Conservation (phyloP, 352 stramenopile genomes). For the Globisporangium yorkense region DNA sequence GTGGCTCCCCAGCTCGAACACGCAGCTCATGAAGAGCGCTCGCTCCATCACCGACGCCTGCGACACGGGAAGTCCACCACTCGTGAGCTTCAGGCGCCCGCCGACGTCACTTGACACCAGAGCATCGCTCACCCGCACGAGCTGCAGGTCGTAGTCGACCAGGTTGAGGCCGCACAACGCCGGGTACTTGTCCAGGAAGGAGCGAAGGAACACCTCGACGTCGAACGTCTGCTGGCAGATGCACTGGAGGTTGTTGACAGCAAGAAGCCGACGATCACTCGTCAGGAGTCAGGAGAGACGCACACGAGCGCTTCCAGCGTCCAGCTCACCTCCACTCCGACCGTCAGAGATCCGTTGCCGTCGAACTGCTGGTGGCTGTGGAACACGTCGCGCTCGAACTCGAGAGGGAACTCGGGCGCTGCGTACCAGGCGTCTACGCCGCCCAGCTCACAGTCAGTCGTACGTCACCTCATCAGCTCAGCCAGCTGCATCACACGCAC, state of each 20-base stretch:
- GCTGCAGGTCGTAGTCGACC: slow-evolving; percentile 55
- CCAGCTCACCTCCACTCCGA: slow-evolving; percentile 16
- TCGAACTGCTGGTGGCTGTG: neutral
- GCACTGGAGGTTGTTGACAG: slow-evolving; percentile 18
- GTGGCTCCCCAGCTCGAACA: slow-evolving; percentile 27
- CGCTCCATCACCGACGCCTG: slow-evolving; percentile 25
- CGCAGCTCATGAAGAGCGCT: slow-evolving; percentile 41
- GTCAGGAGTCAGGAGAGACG: too few relatives aligned
- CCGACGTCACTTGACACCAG: too few relatives aligned
- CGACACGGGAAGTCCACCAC: neutral
- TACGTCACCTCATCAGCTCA: too few relatives aligned
- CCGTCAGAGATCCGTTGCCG: neutral
- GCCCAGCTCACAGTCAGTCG: too few relatives aligned
- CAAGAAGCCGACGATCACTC: neutral
- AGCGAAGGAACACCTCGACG: slow-evolving; percentile 44
- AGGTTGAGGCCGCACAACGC: slow-evolving; percentile 33
- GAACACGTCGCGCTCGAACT: slow-evolving; percentile 14
- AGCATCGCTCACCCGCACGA: slow-evolving; percentile 30
- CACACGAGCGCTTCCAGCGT: too few relatives aligned
- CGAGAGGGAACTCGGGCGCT: slow-evolving; percentile 32
- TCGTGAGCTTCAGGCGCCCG: neutral
- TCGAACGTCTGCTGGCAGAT: slow-evolving; percentile 45
- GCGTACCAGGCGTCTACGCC: slow-evolving; percentile 25
- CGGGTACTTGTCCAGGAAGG: slow-evolving; percentile 39
- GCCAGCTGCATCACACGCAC: slow-evolving; percentile 6